Evolutionary conservation across 305 asterid species (phyloP).

Genomic region (Lippia alba): DNA sequence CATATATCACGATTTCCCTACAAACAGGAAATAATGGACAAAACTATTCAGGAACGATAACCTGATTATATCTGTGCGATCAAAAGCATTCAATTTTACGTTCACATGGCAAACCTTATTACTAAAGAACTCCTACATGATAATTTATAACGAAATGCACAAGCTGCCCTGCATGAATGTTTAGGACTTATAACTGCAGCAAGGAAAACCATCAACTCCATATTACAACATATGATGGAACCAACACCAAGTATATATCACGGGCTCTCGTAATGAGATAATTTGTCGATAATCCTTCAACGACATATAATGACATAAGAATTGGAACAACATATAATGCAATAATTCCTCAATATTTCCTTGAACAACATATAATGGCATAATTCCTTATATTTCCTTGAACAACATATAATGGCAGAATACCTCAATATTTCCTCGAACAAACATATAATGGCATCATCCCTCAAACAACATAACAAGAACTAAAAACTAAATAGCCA

Average conservation of each 20-base stretch:
- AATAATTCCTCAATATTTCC: too few species aligned
- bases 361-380: too few species aligned
- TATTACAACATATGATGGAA: slow-evolving; percentile 23
- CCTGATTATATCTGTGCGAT: not conserved
- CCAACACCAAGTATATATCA: slow-evolving; percentile 2
- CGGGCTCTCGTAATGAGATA: slow-evolving; percentile 19
- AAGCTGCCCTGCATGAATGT: not conserved
- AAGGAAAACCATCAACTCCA: slow-evolving; percentile 15
- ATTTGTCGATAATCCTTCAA: not conserved
- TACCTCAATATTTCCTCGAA: too few species aligned
- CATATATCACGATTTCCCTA: not conserved
- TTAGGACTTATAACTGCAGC: slow-evolving; percentile 3
- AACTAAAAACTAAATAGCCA: slow-evolving; percentile 1
- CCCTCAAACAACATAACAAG: slow-evolving; percentile 9
- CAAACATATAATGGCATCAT: too few species aligned
- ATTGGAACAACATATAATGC: too few species aligned
- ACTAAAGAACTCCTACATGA: not conserved
- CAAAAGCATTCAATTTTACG: not conserved
- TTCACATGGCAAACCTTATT: not conserved
- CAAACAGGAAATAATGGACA: not conserved
- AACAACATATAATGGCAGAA: too few species aligned
- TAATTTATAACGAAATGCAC: not conserved
- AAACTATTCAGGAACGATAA: not conserved
- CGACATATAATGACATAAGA: too few species aligned
- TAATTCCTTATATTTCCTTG: too few species aligned